Evolutionary conservation across 2,329 filamentous ascomycete species (phyloP), one percentile per base, ranked within the genome.

Genomic region (Zasmidium citrigriseum): DNA sequence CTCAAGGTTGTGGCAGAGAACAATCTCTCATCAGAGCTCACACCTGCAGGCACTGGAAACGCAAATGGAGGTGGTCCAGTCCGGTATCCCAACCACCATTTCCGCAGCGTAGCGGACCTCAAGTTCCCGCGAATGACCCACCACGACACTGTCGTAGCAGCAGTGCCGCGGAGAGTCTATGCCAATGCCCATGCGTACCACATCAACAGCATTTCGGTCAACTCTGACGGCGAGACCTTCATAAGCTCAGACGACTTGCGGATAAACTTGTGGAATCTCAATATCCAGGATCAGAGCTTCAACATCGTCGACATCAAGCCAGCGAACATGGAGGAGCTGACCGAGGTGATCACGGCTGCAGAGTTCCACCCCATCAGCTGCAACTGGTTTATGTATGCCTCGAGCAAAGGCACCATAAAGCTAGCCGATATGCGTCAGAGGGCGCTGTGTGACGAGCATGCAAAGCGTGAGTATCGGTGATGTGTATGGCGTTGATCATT

Each of bases 341-440:
- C 95, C 0, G 95, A 99, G 77, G 95, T 99, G 68, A 98, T 99
- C 73, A 99, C 95, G 12, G 95, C 95, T 45, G 95, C 95, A 54
- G 95, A 99, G 73, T 99, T 99, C 72, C 95, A 99, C 73, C 95
- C 95, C 4, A 82, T 88, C 71, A 96, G 93, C 81, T 99, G 95
- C 83, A 98, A 99, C 78, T 96, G 91, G 92, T 98, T 99, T 80
- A 99, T 99, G 93, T 99, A 98, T 75, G 95, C 95, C 68, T 98
- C 93, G 77, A 97, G 93, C 59, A 99, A 99, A 78, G 95, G 95
- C 61, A 98, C 95, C 34, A 98, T 99, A 80, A 99, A 99, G 80
- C 83, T 99, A 69, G 95, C 95, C 49, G 95, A 99, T 72, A 99
- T 99, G 95, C 87, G 95, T 70, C 90, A 97, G 81, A 96, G 92